Percentiles rank a stretch among this genome's conserved stretches.
Conservation (phyloP, 768 basidiomycete species). For the Sporobolomyces phaffii region DNA sequence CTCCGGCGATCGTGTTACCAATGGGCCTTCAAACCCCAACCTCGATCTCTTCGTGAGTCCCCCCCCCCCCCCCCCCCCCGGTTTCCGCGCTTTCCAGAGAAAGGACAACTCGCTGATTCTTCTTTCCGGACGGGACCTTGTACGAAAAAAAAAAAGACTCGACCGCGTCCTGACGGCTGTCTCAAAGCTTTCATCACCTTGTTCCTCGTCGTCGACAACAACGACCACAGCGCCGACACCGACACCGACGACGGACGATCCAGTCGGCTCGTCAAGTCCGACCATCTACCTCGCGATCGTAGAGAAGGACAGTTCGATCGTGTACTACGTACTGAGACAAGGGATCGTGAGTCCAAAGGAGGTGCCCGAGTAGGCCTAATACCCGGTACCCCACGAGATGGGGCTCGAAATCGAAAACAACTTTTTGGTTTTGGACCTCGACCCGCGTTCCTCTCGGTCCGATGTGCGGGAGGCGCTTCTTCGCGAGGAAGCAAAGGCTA, state of each 20-base stretch:
- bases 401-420: too few relatives aligned
- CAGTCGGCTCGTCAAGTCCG: background rate
- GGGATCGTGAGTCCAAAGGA: constrained; percentile 38
- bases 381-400: too few relatives aligned
- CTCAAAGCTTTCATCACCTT: background rate
- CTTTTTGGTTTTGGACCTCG: too few relatives aligned
- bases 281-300: constrained; percentile 35
- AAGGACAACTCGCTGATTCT: too few relatives aligned
- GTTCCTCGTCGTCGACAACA: background rate
- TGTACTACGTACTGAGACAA: constrained; percentile 36
- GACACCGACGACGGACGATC: background rate
- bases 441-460: too few relatives aligned
- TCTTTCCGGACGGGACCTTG: too few relatives aligned
- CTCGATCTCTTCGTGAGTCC: constrained; percentile 24
- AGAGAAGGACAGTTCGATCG: constrained; percentile 37
- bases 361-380: constrained; percentile 37
- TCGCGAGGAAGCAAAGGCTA: too few relatives aligned
- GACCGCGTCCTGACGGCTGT: constrained; percentile 15
- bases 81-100: too few relatives aligned
- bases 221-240: background rate
- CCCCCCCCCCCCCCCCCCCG: too few relatives aligned
- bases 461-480: too few relatives aligned
- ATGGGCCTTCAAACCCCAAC: constrained; percentile 24
- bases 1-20: constrained; percentile 16
- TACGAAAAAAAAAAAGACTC: too few relatives aligned